Evolutionary conservation across 345 rosid genomes (phyloP).

Genomic region (Turnera subulata): DNA sequence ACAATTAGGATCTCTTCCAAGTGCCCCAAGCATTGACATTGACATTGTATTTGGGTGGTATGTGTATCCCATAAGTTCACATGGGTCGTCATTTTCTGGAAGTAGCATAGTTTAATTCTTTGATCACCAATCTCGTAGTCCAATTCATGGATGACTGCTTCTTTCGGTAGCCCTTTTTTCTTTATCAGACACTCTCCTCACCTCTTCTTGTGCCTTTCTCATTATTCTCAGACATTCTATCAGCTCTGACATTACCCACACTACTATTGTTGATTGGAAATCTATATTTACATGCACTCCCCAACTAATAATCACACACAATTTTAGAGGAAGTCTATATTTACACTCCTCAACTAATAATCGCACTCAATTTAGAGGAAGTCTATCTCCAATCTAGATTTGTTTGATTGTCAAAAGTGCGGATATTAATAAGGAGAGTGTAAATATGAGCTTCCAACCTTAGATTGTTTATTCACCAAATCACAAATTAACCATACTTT

Average conservation of each 20-base stretch:
- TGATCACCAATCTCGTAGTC: constrained; percentile 7
- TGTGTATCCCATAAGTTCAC: constrained; percentile 1
- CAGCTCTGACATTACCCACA: constrained; percentile 12
- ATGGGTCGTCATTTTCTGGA: constrained; percentile 2
- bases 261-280: not conserved
- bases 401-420: too few relatives aligned
- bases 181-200: constrained; percentile 12
- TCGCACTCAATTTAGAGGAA: too few relatives aligned
- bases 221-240: constrained; percentile 8
- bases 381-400: too few relatives aligned
- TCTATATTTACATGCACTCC: constrained; percentile 1
- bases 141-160: not conserved
- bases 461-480: too few relatives aligned
- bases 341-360: too few relatives aligned
- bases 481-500: too few relatives aligned
- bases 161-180: constrained; percentile 15
- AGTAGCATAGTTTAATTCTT: constrained; percentile 2
- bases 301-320: too few relatives aligned
- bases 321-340: too few relatives aligned
- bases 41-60: not conserved
- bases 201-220: too few relatives aligned
- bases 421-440: too few relatives aligned
- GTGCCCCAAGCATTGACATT: constrained; percentile 2
- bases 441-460: too few relatives aligned
- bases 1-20: constrained; percentile 7